phyloP scores from a whole-genome alignment of 805 yeast genomes.

The Wickerhamiella allomyrinae region DNA sequence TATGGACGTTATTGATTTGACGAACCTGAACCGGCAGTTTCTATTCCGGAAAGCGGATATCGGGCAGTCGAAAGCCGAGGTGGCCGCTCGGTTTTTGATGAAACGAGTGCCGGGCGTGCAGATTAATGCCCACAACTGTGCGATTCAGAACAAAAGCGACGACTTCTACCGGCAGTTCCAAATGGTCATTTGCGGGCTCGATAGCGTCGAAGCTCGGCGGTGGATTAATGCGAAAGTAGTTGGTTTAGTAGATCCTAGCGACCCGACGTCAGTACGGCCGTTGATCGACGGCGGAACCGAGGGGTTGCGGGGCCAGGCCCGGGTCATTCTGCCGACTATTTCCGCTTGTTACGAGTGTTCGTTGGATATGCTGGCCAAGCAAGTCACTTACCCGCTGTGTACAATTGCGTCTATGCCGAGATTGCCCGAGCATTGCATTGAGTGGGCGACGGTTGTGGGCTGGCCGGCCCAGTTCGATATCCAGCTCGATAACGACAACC shows the following conservation, averaged over 20 bases:
- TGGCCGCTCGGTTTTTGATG: constrained; percentile 46
- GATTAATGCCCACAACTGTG: constrained; percentile 47
- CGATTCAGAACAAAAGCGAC: constrained; percentile 47
- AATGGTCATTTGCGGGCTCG: constrained; percentile 74
- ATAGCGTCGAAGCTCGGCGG: constrained; percentile 76
- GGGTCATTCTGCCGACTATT: constrained; percentile 71
- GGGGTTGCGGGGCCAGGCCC: constrained; percentile 82
- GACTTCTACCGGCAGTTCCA: constrained; percentile 55
- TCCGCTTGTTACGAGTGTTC: constrained; percentile 92
- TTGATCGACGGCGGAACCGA: constrained; percentile 93
- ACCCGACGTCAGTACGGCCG: constrained; percentile 39
- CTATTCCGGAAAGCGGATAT: constrained; percentile 47
- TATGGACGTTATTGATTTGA: constrained; percentile 72
- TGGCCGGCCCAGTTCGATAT: constrained; percentile 39
- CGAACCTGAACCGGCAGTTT: constrained; percentile 65
- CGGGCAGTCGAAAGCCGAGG: constrained; percentile 51
- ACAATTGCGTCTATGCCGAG: constrained; percentile 93
- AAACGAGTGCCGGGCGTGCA: constrained; percentile 28
- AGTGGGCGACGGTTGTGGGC: constrained; percentile 66
- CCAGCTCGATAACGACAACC: constrained; percentile 53
- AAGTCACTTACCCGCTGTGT: constrained; percentile 70
- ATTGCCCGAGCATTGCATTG: constrained; percentile 85
- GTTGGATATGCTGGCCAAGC: constrained; percentile 46
- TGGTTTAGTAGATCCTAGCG: constrained; percentile 41
- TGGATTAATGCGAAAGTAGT: constrained; percentile 71